A percentile compares a stretch with the other conserved stretches of the same genome.
phyloP scores from a whole-genome alignment of 2,329 filamentous ascomycete species.

The Ceratocystis smalleyi region DNA sequence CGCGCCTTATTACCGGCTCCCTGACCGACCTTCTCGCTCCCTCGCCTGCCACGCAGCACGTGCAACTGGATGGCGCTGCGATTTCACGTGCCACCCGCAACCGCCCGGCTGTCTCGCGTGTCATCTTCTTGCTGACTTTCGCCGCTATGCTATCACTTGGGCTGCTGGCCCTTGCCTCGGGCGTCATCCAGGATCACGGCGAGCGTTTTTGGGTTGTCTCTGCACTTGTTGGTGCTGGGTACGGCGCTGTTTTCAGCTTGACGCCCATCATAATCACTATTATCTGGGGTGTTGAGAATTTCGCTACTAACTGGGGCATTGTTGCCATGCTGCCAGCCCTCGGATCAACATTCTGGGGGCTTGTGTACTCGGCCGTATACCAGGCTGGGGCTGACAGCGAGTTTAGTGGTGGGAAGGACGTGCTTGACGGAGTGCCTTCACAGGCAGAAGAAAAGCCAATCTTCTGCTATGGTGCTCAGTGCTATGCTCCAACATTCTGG shows the following conservation, averaged over 20 bases:
- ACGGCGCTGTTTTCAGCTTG: conserved; percentile 80
- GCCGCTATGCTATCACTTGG: conserved; percentile 59
- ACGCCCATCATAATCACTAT: conserved; percentile 89
- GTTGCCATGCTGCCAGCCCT: conserved; percentile 80
- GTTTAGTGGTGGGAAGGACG: conserved; percentile 20
- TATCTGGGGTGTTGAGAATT: conserved; percentile 97
- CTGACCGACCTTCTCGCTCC: conserved; percentile 76
- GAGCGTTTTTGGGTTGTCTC: conserved; percentile 78
- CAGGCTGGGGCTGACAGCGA: conserved; percentile 44
- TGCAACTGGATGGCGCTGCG: conserved; percentile 29
- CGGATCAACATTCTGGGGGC: conserved; percentile 77
- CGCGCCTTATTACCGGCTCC: conserved; percentile 75
- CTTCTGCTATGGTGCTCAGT: conserved; percentile 67
- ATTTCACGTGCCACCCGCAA: conserved; percentile 20
- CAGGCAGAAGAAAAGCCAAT: conserved; percentile 30
- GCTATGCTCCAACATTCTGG: conserved; percentile 75
- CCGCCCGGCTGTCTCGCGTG: conserved; percentile 53
- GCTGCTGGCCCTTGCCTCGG: conserved; percentile 62
- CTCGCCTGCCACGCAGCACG: conserved; percentile 43
- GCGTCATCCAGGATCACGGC: conserved; percentile 55
- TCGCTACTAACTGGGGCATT: conserved; percentile 95
- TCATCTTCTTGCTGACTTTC: conserved; percentile 64
- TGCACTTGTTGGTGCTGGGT: conserved; percentile 71
- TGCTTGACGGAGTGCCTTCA: neutral
- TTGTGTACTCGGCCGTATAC: conserved; percentile 74